A percentile compares a stretch with the other conserved stretches of the same genome.
Conservation (phyloP, 331 rosid species). For the Malus hybrid region DNA sequence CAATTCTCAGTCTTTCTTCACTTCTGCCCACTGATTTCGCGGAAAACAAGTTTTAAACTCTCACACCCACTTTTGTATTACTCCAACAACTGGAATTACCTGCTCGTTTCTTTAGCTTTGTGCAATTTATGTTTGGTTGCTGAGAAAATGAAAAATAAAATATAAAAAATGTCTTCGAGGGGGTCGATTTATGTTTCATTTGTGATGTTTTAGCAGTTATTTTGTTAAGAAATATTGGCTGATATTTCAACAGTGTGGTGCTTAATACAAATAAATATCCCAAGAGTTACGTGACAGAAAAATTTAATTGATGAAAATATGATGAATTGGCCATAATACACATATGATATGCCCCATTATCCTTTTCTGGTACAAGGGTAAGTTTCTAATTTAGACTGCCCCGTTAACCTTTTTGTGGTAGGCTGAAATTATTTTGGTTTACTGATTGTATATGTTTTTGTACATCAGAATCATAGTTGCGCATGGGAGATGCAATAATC, state of each 20-base stretch:
- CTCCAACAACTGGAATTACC: neutral
- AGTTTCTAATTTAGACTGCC: neutral
- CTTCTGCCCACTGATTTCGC: neutral
- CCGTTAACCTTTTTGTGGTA: neutral
- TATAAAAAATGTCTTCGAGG: too few relatives aligned
- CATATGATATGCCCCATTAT: too few relatives aligned
- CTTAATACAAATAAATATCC: neutral
- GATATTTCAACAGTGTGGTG: neutral
- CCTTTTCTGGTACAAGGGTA: neutral
- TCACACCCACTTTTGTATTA: conserved; percentile 2
- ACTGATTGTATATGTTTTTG: neutral
- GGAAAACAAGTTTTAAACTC: neutral
- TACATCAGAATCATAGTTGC: neutral
- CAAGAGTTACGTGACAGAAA: too few relatives aligned
- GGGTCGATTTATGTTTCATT: neutral
- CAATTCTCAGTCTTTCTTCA: neutral
- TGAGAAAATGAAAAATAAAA: neutral
- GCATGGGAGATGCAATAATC: neutral
- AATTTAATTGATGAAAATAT: too few relatives aligned
- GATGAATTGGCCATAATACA: too few relatives aligned
- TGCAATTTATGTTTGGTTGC: neutral
- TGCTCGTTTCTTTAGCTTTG: neutral
- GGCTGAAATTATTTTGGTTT: neutral
- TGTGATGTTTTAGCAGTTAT: neutral
- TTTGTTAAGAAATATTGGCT: neutral